Conservation (phyloP, 805 yeast genomes). For the Trichomonascus vanleenenianus region DNA sequence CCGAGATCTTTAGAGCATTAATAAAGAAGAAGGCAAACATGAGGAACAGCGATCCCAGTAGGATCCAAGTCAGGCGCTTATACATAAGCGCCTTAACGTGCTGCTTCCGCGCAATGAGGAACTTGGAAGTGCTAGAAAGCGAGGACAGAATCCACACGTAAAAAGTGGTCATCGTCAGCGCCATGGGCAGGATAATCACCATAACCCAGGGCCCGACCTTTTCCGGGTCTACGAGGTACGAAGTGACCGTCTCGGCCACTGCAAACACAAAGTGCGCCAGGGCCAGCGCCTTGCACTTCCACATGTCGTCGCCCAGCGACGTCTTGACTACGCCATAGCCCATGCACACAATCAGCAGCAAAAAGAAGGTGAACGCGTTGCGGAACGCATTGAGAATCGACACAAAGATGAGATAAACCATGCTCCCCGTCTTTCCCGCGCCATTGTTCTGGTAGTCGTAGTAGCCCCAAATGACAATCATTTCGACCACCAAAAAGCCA, state of each 20-base stretch:
- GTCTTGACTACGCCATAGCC: conserved; percentile 96
- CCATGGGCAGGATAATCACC: conserved; percentile 61
- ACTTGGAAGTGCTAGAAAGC: conserved; percentile 63
- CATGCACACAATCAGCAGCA: conserved; percentile 73
- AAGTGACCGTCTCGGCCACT: conserved; percentile 45
- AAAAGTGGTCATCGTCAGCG: conserved; percentile 59
- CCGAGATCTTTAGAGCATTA: conserved; percentile 61
- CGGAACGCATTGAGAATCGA: conserved; percentile 75
- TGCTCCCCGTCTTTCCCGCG: conserved; percentile 48
- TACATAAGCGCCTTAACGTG: conserved; percentile 85
- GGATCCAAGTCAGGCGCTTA: conserved; percentile 64
- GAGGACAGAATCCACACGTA: conserved; percentile 70
- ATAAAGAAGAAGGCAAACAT: conserved; percentile 64
- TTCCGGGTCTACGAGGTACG: conserved; percentile 43
- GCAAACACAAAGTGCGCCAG: conserved; percentile 49
- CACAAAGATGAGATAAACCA: conserved; percentile 67
- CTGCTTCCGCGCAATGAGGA: conserved; percentile 79
- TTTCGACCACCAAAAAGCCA: conserved; percentile 73
- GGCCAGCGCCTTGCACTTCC: conserved; percentile 55
- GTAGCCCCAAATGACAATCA: conserved; percentile 83
- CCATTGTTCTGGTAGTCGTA: conserved; percentile 71
- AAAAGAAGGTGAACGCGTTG: conserved; percentile 79
- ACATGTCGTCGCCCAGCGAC: conserved; percentile 73
- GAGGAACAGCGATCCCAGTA: conserved; percentile 62
- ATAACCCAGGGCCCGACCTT: conserved; percentile 41